phyloP scores from a whole-genome alignment of 257 asterid species.

The Echium plantagineum region DNA sequence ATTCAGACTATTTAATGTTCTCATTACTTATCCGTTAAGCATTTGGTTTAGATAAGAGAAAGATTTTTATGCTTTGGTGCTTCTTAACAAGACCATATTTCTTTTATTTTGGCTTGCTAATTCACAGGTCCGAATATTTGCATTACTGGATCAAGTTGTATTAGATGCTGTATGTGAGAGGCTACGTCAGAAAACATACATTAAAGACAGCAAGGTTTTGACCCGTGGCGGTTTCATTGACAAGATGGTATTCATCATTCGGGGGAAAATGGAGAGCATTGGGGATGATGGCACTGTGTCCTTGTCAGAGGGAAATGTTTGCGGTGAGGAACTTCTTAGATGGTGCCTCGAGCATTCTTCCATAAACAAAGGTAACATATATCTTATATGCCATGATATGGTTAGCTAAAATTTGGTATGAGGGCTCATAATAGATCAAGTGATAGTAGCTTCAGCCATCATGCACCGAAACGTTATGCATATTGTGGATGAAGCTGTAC shows the following conservation, averaged over 20 bases:
- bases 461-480: no score
- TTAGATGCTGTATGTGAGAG: slow-evolving; percentile 81
- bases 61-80: neutral
- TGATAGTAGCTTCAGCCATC: no score
- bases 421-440: no score
- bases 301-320: slow-evolving; percentile 67
- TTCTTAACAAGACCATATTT: neutral
- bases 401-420: no score
- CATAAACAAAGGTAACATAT: slow-evolving; percentile 43
- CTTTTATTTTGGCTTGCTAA: neutral
- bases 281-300: slow-evolving; percentile 57
- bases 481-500: no score
- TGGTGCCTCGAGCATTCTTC: slow-evolving; percentile 97
- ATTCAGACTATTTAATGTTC: neutral
- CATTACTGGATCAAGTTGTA: slow-evolving; percentile 66
- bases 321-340: slow-evolving; percentile 94
- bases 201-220: slow-evolving; percentile 58
- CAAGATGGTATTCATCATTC: slow-evolving; percentile 81
- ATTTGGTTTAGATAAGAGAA: neutral
- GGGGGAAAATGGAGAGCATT: slow-evolving; percentile 72
- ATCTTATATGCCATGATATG: neutral
- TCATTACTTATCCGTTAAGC: no score
- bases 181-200: slow-evolving; percentile 70
- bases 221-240: slow-evolving; percentile 58
- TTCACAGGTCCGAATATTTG: slow-evolving; percentile 67